A percentile compares a stretch with the other conserved stretches of the same genome.
Evolutionary conservation across 2,329 filamentous ascomycete species (phyloP).

Genomic region (Hypoxylon sp.): DNA sequence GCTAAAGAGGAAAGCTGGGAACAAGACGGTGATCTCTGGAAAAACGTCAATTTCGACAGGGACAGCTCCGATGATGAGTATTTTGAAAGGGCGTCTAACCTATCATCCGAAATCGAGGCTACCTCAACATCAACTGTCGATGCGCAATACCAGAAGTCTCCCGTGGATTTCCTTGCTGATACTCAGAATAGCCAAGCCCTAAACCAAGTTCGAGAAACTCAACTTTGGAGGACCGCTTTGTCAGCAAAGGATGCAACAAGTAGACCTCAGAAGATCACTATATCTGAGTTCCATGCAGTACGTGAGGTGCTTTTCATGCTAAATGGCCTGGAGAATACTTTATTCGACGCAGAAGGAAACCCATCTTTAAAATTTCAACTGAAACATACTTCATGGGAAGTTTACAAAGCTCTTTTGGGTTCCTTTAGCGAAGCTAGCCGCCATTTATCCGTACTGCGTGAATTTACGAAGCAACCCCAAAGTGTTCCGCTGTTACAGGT

Average conservation of each 20-base stretch:
- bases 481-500: conserved; percentile 74
- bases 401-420: conserved; percentile 62
- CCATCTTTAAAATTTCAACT: conserved; percentile 61
- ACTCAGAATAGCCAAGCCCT: conserved; percentile 53
- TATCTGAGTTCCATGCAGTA: conserved; percentile 79
- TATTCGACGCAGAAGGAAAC: conserved; percentile 68
- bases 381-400: conserved; percentile 62
- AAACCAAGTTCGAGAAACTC: conserved; percentile 56
- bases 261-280: conserved; percentile 56
- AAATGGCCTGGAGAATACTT: conserved; percentile 77
- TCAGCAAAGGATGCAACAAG: conserved; percentile 50
- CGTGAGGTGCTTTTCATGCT: conserved; percentile 90
- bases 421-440: conserved; percentile 62
- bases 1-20: conserved; percentile 80
- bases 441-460: conserved; percentile 60
- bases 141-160: conserved; percentile 47
- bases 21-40: conserved; percentile 76
- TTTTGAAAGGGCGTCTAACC: conserved; percentile 55
- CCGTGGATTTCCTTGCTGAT: conserved; percentile 54
- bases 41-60: conserved; percentile 72
- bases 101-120: conserved; percentile 51
- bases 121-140: conserved; percentile 55
- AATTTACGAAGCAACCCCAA: conserved; percentile 59
- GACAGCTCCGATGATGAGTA: conserved; percentile 74
- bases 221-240: conserved; percentile 59